Percentiles rank a stretch among this genome's conserved stretches.
Evolutionary conservation across 768 basidiomycete genomes (phyloP).

Genomic region (Dioszegia hungarica): DNA sequence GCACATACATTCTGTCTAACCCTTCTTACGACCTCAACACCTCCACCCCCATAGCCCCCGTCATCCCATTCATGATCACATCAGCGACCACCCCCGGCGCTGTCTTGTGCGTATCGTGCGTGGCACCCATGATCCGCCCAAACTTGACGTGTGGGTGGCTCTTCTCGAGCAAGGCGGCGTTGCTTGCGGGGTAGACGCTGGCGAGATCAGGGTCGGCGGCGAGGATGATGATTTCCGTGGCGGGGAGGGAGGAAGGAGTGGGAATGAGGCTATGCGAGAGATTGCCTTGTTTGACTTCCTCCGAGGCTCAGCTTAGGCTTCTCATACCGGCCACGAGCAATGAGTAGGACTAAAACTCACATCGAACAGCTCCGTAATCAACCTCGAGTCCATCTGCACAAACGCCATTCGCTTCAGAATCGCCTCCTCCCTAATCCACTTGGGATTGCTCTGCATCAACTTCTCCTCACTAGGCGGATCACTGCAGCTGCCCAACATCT

Average conservation of each 20-base stretch:
- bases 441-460: constrained; percentile 12
- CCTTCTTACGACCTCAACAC: not conserved
- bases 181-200: constrained; percentile 10
- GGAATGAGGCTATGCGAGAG: constrained; percentile 11
- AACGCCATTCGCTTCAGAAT: constrained; percentile 12
- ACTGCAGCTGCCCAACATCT: constrained; percentile 5
- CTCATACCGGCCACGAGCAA: not conserved
- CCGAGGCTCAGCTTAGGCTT: not conserved
- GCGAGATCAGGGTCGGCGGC: constrained; percentile 11
- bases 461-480: constrained; percentile 11
- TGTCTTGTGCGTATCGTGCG: constrained; percentile 25
- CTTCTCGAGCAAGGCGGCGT: constrained; percentile 8
- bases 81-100: constrained; percentile 12
- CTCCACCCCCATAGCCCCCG: constrained; percentile 1
- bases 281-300: constrained; percentile 8
- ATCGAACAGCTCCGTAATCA: constrained; percentile 11
- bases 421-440: constrained; percentile 15
- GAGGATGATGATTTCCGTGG: constrained; percentile 18
- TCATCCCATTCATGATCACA: constrained; percentile 13
- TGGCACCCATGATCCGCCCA: constrained; percentile 1
- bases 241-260: not conserved
- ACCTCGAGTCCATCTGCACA: constrained; percentile 11
- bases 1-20: not conserved
- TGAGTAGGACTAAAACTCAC: constrained; percentile 4
- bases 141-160: constrained; percentile 18